Evolutionary conservation across 2,329 filamentous ascomycete species (phyloP), one percentile per base, ranked within the genome.

Genomic region (Penicillium sp.): DNA sequence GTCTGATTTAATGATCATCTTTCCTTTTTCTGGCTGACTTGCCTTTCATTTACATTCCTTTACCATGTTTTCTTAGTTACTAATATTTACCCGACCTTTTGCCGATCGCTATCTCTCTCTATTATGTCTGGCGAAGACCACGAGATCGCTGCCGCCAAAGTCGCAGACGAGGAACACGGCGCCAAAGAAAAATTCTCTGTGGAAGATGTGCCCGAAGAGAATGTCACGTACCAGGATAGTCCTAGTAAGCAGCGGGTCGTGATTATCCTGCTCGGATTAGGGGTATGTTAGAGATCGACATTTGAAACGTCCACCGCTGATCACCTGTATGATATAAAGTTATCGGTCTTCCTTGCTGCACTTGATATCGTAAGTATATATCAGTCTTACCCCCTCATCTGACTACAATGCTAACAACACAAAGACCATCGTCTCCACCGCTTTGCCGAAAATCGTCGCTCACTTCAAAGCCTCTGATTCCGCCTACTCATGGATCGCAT

Each of bases 401-500:
- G 21, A 50, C 3, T 11, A 19, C 13, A 6, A 10, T 13, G 14
- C 25, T 27, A 19, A 39, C 16, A 42, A 19, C 11, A 13, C 11
- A 16, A 42, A 52, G 50, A 52, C 50, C 25, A 52, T 52, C 21
- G 50, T 52, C 11, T 52, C 50, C 14, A 52, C 50, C 11, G 50
- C 50, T 35, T 37, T 52, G 8, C 50, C 50, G 4, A 21, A 52
- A 23, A 52, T 52, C 4, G 39, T 52, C 39, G 39, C 37, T 33
- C 39, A 44, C 19, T 52, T 52, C n/a, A 23, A 52, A n/a, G 50
- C 50, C 26, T 52, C 50, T n/a, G 50, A 52, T 21, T 52, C 50
- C 5, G 50, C 50, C 27, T 52, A 52, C 19, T 52, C 50, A 45
- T 52, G 50, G 50, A 52, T 52, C 26, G 50, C 50, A 33, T 52